These are phyloP conservation scores for Coelastrella sp. DNA, from an alignment of 139 green algal genomes.

Conservation along the genomic window DNA sequence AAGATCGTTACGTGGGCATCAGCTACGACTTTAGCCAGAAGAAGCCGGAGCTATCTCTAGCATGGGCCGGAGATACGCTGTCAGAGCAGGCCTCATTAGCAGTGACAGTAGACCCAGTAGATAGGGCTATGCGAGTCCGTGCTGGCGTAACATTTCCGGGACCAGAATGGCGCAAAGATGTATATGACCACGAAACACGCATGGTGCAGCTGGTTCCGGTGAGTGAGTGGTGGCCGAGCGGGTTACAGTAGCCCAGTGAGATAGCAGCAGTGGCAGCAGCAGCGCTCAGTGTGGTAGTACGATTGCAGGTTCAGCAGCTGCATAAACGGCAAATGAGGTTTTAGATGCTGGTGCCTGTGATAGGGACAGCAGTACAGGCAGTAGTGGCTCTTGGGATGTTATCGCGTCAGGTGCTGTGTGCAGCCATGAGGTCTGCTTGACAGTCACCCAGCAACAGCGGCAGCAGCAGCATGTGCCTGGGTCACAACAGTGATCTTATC, in stretches of 20 bases:
- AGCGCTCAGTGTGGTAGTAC: too few species aligned
- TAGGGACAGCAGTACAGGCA: too few species aligned
- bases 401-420: too few species aligned
- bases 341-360: too few species aligned
- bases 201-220: slow-evolving; percentile 53
- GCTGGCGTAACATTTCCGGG: slow-evolving; percentile 57
- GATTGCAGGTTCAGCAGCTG: too few species aligned
- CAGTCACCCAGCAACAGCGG: neutral
- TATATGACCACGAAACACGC: slow-evolving; percentile 58
- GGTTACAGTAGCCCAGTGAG: too few species aligned
- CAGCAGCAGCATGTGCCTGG: neutral
- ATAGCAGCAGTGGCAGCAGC: too few species aligned
- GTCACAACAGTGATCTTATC: neutral
- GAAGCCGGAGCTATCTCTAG: slow-evolving; percentile 57
- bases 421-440: neutral
- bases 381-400: too few species aligned
- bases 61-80: slow-evolving; percentile 57
- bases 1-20: slow-evolving; percentile 44
- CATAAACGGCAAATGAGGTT: too few species aligned
- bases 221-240: neutral
- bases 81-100: slow-evolving; percentile 56
- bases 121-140: slow-evolving; percentile 50
- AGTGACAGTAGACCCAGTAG: slow-evolving; percentile 61
- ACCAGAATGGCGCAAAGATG: slow-evolving; percentile 50
- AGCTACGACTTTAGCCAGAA: slow-evolving; percentile 62